phyloP scores from a whole-genome alignment of 148 eudicot genomes.

The Amaranthus hypochondriacus region DNA sequence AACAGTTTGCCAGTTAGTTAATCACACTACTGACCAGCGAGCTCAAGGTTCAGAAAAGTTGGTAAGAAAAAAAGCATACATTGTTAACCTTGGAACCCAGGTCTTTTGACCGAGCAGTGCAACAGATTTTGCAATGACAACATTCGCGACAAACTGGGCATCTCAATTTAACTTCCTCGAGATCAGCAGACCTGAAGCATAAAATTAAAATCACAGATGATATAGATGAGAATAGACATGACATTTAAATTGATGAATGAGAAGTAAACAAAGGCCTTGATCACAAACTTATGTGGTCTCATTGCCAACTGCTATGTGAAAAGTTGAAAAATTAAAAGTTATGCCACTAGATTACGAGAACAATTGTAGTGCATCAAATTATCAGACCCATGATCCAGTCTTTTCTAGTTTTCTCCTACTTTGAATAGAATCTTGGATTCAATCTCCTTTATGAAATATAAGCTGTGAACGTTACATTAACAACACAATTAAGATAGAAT shows the following conservation, averaged over 20 bases:
- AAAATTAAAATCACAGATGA: neutral
- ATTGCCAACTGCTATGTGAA: neutral
- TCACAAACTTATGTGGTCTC: neutral
- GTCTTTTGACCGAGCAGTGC: conserved; percentile 35
- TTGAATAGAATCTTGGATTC: too few species aligned
- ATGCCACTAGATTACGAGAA: neutral
- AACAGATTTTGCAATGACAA: conserved; percentile 70
- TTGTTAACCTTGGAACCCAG: conserved; percentile 39
- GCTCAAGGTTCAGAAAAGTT: neutral
- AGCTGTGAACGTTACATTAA: too few species aligned
- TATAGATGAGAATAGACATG: conserved; percentile 7
- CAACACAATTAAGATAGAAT: too few species aligned
- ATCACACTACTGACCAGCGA: conserved; percentile 3
- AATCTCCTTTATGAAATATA: too few species aligned
- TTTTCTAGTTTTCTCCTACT: neutral
- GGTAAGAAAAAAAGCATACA: conserved; percentile 4
- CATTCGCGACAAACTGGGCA: conserved; percentile 77
- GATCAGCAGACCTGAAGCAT: conserved; percentile 42
- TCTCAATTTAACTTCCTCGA: conserved; percentile 45
- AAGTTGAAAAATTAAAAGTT: neutral
- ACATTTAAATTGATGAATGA: neutral
- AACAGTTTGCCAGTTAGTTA: neutral
- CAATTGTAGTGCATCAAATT: neutral
- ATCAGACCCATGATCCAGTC: neutral
- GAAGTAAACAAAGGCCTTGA: too few species aligned